phyloP scores from a whole-genome alignment of 2,329 filamentous ascomycete genomes.

The Mycosphaerelloides madeirae region DNA sequence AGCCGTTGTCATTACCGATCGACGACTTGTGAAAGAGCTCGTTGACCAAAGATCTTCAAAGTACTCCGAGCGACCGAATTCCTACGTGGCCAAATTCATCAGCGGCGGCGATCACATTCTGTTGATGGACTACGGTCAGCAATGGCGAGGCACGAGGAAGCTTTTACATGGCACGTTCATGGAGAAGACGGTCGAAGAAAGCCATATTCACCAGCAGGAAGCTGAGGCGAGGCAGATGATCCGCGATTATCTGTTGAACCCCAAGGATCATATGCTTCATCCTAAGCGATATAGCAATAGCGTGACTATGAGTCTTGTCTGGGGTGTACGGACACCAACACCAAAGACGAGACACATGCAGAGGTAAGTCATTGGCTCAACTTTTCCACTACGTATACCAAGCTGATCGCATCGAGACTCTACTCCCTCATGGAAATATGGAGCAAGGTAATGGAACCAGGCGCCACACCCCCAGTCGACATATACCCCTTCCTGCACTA shows the following conservation, averaged over 20 bases:
- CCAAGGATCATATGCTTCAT: conserved; percentile 45
- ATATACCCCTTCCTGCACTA: conserved; percentile 43
- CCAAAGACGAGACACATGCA: conserved; percentile 20
- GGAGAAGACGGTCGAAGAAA: conserved; percentile 42
- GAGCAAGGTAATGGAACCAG: conserved; percentile 44
- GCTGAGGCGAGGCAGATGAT: conserved; percentile 49
- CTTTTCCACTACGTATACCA: conserved; percentile 11
- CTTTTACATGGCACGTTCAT: conserved; percentile 41
- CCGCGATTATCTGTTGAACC: conserved; percentile 39
- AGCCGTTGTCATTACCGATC: conserved; percentile 40
- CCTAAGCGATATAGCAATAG: conserved; percentile 48
- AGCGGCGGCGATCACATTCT: conserved; percentile 46
- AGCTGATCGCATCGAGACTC: conserved; percentile 23
- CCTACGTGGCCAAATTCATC: conserved; percentile 43
- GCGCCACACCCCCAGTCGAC: conserved; percentile 48
- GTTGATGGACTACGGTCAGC: conserved; percentile 44
- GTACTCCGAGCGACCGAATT: conserved; percentile 37
- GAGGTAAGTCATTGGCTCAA: conserved; percentile 13
- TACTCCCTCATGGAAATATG: conserved; percentile 43
- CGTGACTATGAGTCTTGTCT: conserved; percentile 42
- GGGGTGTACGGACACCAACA: conserved; percentile 26
- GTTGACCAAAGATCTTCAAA: conserved; percentile 44
- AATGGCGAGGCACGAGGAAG: conserved; percentile 46
- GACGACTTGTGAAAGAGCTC: conserved; percentile 39
- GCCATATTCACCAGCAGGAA: conserved; percentile 41